A percentile compares a stretch with the other conserved stretches of the same genome.
These are phyloP conservation scores for Gastrodia elata DNA, from an alignment of 106 monocot species.

Conservation along the genomic window DNA sequence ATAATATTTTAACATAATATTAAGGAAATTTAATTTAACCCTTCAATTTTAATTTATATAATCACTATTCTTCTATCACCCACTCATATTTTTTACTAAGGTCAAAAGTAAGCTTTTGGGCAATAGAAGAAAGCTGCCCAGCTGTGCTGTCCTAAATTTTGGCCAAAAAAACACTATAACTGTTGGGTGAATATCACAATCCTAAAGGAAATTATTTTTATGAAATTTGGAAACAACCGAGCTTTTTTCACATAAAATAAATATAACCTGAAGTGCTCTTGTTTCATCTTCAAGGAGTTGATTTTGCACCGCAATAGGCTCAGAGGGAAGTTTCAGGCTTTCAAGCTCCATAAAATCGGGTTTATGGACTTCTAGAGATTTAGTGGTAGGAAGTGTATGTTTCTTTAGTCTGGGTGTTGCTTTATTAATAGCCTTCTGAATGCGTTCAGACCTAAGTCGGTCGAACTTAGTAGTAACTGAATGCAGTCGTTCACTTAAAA, in stretches of 20 bases:
- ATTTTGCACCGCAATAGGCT: conserved; percentile 37
- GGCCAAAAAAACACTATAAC: no score
- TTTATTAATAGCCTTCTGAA: conserved; percentile 74
- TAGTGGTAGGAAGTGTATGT: conserved; percentile 16
- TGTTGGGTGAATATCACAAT: not conserved
- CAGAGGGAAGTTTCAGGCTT: conserved; percentile 23
- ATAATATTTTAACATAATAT: no score
- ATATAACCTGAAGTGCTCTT: conserved; percentile 62
- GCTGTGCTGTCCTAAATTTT: no score
- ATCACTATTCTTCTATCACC: no score
- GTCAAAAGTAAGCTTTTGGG: no score
- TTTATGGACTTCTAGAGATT: conserved; percentile 23
- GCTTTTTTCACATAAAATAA: not conserved
- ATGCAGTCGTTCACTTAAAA: conserved; percentile 77
- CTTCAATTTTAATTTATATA: no score
- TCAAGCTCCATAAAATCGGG: conserved; percentile 22
- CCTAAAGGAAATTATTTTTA: no score
- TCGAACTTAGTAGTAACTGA: conserved; percentile 82
- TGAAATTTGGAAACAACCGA: not conserved
- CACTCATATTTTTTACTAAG: no score
- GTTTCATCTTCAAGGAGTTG: conserved; percentile 92
- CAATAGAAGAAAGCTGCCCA: no score
- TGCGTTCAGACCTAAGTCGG: conserved; percentile 69
- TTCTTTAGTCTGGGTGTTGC: conserved; percentile 71
- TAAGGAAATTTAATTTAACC: no score